Evolutionary conservation across 257 asterid species (phyloP), one percentile per base, ranked within the genome.

Genomic region (Solanum habrochaites): DNA sequence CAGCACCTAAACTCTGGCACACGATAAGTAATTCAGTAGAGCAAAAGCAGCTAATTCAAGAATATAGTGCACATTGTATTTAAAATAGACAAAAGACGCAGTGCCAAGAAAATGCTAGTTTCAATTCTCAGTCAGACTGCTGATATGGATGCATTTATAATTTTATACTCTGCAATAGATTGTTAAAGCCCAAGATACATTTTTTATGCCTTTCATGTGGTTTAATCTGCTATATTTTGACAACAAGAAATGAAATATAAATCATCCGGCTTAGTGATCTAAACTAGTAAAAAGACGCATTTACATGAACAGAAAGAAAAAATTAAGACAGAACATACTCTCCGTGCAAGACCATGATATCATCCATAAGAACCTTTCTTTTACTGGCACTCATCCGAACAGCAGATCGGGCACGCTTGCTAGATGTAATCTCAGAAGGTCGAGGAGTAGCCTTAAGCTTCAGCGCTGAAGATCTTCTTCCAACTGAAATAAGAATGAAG

Each of bases 271-370:
- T 3, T 31, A 10, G 29, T 81, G 85, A 81, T 81, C 66, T 81
- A 29, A 81, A 81, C 85, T 27, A 62, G 64, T 78, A 31, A 78
- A 45, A 47, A 81, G 18, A 18, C 6, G 2, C 60, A 1, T 81
- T 81, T 81, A 45, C 69, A 81, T 32, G 31, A 81, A 49, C 27
- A 29, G 69, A 81, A 81, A 29, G 45, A 81, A 81, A 45, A 18
- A 49, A 10, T 29, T n/a, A n/a, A 25, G 73, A 37, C 81, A 62
- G 84, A 88, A 92, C 99, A 89, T 96, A 96, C 99, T 96, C 99
- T 90, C 99, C 99, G 60, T 97, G 99, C 94, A 97, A 91, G 90
- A 95, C 99, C 99, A 97, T 97, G 42, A 96, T 90, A 52, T 97
- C 99, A 86, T 97, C 99, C 94, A 94, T 92, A 42, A 93, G 96